A percentile compares a stretch with the other conserved stretches of the same genome.
These are phyloP conservation scores for Gentiana dahurica DNA, from an alignment of 257 asterid species.

Conservation along the genomic window DNA sequence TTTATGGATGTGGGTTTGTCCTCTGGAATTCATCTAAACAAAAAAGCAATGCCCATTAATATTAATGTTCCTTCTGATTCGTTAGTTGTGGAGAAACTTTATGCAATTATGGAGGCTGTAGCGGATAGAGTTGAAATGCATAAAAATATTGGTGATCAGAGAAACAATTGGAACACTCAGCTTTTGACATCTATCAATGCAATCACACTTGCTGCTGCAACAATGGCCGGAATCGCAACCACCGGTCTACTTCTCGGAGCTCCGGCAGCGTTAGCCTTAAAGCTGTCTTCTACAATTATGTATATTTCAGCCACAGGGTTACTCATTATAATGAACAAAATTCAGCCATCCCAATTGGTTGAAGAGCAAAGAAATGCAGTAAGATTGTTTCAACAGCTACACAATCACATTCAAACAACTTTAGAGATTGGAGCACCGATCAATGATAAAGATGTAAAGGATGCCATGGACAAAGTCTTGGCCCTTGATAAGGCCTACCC, in stretches of 20 bases:
- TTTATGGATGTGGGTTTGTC: too few relatives aligned
- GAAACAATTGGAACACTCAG: conserved; percentile 42
- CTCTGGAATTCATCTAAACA: background rate
- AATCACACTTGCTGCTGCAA: conserved; percentile 33
- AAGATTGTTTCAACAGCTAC: conserved; percentile 49
- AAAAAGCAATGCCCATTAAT: background rate
- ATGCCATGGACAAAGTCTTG: conserved; percentile 45
- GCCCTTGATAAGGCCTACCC: conserved; percentile 64
- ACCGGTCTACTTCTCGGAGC: conserved; percentile 13
- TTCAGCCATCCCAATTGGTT: conserved; percentile 71
- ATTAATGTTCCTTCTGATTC: conserved; percentile 10
- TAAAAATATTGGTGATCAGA: conserved; percentile 41
- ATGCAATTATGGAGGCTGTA: conserved; percentile 43
- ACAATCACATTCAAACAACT: conserved; percentile 31
- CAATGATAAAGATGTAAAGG: conserved; percentile 24
- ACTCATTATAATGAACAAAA: conserved; percentile 22
- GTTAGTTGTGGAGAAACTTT: conserved; percentile 26
- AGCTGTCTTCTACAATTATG: conserved; percentile 19
- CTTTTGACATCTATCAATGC: conserved; percentile 41
- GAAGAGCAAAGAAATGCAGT: conserved; percentile 69
- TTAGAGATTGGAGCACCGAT: conserved; percentile 28
- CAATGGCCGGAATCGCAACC: conserved; percentile 19
- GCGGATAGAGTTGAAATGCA: conserved; percentile 63
- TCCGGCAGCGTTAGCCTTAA: conserved; percentile 4
- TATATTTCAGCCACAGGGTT: conserved; percentile 31